Conservation (phyloP, 2,329 filamentous ascomycete species). For the Xylaria sp. region DNA sequence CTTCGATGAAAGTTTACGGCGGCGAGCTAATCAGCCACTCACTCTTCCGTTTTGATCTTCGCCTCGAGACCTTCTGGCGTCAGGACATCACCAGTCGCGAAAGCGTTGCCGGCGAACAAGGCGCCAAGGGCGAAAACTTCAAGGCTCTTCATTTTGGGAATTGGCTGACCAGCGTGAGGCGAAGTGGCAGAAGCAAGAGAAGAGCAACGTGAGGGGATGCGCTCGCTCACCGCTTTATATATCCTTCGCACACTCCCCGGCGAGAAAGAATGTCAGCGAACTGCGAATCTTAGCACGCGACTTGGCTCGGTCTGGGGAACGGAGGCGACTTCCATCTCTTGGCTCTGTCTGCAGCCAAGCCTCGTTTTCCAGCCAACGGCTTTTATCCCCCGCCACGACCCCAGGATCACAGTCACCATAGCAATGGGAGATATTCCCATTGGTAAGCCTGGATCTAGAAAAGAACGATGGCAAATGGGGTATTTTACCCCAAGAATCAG, state of each 20-base stretch:
- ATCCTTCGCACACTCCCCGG: background rate
- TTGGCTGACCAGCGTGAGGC: background rate
- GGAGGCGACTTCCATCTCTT: conserved; percentile 1
- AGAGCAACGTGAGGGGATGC: background rate
- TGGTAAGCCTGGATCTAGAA: background rate
- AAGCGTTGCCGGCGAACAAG: conserved; percentile 35
- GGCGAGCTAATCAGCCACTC: conserved; percentile 27
- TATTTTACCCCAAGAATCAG: background rate
- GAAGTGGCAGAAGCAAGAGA: conserved; percentile 9
- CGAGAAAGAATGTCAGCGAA: background rate
- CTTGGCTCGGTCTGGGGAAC: conserved; percentile 15
- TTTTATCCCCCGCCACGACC: background rate
- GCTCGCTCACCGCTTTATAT: conserved; percentile 23
- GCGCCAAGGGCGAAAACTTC: conserved; percentile 19
- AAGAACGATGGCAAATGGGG: background rate
- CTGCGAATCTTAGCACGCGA: conserved; percentile 8
- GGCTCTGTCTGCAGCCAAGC: background rate
- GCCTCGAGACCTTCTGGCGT: conserved; percentile 54
- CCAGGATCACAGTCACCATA: background rate
- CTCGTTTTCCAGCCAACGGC: conserved; percentile 1
- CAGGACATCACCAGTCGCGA: conserved; percentile 50
- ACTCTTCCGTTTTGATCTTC: conserved; percentile 54
- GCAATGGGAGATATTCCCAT: background rate
- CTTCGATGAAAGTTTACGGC: background rate
- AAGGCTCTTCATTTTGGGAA: conserved; percentile 25